Evolutionary conservation across 805 yeast species (phyloP), one percentile per base, ranked within the genome.

Genomic region (Metschnikowia chrysomelidarum): DNA sequence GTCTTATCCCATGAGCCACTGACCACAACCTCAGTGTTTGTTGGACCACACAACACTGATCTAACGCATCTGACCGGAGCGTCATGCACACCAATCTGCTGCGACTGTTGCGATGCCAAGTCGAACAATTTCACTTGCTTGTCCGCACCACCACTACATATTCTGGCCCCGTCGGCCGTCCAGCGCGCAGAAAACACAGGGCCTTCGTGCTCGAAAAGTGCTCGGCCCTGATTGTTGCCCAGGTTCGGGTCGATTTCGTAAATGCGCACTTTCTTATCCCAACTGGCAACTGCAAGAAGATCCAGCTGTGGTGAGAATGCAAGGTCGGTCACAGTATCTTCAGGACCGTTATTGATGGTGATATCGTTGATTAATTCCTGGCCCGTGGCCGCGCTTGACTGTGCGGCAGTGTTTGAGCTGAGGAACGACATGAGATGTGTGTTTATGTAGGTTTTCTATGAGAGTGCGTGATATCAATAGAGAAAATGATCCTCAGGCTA

Each of bases 1-100:
- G 97, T 87, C 63, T 87, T 88, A 62, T 93, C 98, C 97, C 97
- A 93, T 5, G 96, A 87, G 6, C 95, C 96, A 27, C 89, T 78
- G 3, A 88, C 97, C 18, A 91, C 78, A 46, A 86, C 86, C 26
- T 76, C 87, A 1, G 87, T 76, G 50, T 84, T 85, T 7, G 80
- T 69, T n/a, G 89, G 87, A 0, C 95, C 95, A 55, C 89, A 82
- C 43, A 81, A 82, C 8, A 87, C 95, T 43, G 75, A 79, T 36
- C 95, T 69, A 15, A 91, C 84, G 10, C 75, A 58, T 37, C 73
- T 76, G 3, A 93, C 94, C 0, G 96, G 73, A 3, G 81, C 87
- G 55, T 82, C 87, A 62, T 93, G 98, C 4, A 72, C 73, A 8
- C 97, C 98, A 30, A 93, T 73, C 48, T 87, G 94, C 51, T 80